These are phyloP conservation scores for Ensete ventricosum DNA, from an alignment of 176 grass and related monocot species.

Conservation along the genomic window DNA sequence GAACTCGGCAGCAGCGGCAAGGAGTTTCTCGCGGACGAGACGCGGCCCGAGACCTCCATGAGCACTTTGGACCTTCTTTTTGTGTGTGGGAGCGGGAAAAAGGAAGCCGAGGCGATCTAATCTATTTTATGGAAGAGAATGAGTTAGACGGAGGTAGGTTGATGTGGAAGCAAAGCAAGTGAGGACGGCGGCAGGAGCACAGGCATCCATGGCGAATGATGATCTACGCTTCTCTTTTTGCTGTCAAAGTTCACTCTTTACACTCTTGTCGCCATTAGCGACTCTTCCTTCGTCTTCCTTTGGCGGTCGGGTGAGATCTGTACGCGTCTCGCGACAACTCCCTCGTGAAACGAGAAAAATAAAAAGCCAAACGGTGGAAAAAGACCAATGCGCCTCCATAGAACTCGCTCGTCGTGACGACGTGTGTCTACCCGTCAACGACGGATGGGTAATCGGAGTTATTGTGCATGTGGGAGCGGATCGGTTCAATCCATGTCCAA, in stretches of 20 bases:
- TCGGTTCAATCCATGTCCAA: too few relatives aligned
- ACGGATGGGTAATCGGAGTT: too few relatives aligned
- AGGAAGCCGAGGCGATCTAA: not conserved
- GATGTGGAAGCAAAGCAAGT: not conserved
- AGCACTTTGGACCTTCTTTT: not conserved
- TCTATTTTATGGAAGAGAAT: not conserved
- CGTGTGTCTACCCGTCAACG: too few relatives aligned
- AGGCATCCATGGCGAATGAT: not conserved
- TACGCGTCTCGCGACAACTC: too few relatives aligned
- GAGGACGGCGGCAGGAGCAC: not conserved
- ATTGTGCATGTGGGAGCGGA: too few relatives aligned
- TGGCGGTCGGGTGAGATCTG: not conserved
- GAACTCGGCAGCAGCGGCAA: not conserved
- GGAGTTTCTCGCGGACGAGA: not conserved
- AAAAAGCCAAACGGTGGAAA: too few relatives aligned
- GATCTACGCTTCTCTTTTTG: too few relatives aligned
- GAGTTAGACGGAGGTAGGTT: not conserved
- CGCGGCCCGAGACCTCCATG: not conserved
- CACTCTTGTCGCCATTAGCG: too few relatives aligned
- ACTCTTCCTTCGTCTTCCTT: not conserved
- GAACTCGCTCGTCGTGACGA: too few relatives aligned
- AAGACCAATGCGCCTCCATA: too few relatives aligned
- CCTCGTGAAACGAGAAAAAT: too few relatives aligned
- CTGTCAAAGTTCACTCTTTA: too few relatives aligned
- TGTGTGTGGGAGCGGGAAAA: not conserved